These are phyloP conservation scores for Yarrowia sp. DNA, from an alignment of 805 yeast genomes.

Conservation along the genomic window DNA sequence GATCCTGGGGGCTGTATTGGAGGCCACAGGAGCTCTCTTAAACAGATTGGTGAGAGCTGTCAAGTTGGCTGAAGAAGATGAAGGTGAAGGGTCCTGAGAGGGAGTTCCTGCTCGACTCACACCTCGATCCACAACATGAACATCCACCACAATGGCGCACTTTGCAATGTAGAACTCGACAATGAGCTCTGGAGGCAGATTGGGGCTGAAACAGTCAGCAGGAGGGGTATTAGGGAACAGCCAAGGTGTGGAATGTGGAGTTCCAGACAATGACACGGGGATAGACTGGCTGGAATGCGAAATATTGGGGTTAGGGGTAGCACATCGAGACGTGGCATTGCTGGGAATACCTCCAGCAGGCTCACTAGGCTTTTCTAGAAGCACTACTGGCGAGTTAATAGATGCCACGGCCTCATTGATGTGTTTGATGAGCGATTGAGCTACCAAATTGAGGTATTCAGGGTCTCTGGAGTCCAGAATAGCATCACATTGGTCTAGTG, in stretches of 20 bases:
- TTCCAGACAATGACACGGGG: conserved; percentile 10
- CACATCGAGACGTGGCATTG: neutral
- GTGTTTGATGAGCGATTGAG: conserved; percentile 20
- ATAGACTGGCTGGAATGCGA: conserved; percentile 30
- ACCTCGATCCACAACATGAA: conserved; percentile 24
- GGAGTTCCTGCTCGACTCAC: conserved; percentile 24
- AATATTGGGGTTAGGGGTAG: conserved; percentile 26
- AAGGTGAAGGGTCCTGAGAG: conserved; percentile 14
- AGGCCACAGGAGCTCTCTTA: conserved; percentile 12
- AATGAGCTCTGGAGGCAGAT: conserved; percentile 30
- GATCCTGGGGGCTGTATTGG: conserved; percentile 3
- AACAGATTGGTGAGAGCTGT: conserved; percentile 21
- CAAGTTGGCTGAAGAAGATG: conserved; percentile 12
- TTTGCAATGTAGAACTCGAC: conserved; percentile 38
- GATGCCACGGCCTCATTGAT: conserved; percentile 26
- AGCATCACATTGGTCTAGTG: conserved; percentile 19
- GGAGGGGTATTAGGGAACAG: conserved; percentile 31
- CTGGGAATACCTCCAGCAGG: conserved; percentile 28
- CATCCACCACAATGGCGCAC: conserved; percentile 31
- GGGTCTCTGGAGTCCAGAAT: conserved; percentile 8
- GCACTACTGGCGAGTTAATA: conserved; percentile 29
- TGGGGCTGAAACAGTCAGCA: conserved; percentile 17
- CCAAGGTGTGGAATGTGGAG: conserved; percentile 17
- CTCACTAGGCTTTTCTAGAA: conserved; percentile 19
- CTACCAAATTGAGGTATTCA: neutral